These are phyloP conservation scores for Syzygium syzygioides DNA, from an alignment of 441 rosid species.

Conservation along the genomic window DNA sequence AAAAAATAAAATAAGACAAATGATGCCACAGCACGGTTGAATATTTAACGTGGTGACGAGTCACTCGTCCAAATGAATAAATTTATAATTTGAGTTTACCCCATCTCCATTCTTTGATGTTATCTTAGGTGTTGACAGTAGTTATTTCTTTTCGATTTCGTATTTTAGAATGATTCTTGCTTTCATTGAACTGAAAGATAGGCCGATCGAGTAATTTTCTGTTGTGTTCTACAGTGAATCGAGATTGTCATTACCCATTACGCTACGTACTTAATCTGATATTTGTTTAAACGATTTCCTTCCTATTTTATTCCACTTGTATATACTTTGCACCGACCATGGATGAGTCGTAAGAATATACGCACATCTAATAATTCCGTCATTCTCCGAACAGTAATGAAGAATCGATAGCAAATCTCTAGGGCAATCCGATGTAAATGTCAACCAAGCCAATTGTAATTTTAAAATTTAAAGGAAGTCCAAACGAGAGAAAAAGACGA, in stretches of 20 bases:
- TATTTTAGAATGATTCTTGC: background rate
- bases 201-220: background rate
- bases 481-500: background rate
- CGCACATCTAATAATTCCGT: background rate
- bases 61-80: background rate
- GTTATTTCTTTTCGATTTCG: background rate
- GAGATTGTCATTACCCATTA: background rate
- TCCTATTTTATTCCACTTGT: background rate
- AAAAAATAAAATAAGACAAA: background rate
- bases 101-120: background rate
- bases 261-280: background rate
- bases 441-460: background rate
- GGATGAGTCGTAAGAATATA: background rate
- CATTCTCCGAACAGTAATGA: background rate
- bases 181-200: background rate
- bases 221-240: background rate
- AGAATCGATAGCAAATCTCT: background rate
- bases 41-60: background rate
- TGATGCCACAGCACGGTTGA: background rate
- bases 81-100: background rate
- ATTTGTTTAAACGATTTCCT: background rate
- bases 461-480: background rate
- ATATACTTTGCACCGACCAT: background rate
- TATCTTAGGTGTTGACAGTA: background rate
- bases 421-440: background rate